phyloP scores from a whole-genome alignment of 768 basidiomycete species.

The Vararia minispora region DNA sequence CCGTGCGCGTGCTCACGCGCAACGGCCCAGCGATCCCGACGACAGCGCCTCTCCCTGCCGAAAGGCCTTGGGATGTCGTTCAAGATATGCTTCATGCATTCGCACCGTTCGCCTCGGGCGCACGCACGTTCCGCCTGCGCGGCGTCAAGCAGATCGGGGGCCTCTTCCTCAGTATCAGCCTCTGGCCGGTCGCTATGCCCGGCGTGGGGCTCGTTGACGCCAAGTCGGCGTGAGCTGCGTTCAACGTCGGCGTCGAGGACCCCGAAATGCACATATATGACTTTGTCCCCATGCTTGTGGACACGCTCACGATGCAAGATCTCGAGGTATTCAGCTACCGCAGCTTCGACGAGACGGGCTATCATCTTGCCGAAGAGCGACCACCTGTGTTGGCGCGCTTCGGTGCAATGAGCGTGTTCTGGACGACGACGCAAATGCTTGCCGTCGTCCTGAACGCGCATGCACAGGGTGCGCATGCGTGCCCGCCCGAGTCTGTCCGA shows the following conservation, averaged over 20 bases:
- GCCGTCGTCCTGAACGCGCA: neutral
- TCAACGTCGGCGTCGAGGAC: too few species aligned
- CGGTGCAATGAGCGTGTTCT: neutral
- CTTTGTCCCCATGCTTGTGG: neutral
- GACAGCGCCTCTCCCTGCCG: too few species aligned
- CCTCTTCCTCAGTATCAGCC: neutral
- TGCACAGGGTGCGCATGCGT: neutral
- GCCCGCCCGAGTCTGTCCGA: neutral
- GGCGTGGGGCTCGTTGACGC: neutral
- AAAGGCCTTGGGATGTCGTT: too few species aligned
- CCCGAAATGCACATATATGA: neutral
- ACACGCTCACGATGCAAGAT: neutral
- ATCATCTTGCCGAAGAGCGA: neutral
- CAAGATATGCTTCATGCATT: too few species aligned
- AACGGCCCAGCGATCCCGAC: neutral
- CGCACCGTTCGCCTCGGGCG: neutral
- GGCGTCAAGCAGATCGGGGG: neutral
- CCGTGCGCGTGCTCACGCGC: neutral
- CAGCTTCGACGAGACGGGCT: neutral
- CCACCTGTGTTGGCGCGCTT: neutral
- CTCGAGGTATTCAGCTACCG: neutral
- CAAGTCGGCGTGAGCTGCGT: neutral
- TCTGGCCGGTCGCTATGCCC: neutral
- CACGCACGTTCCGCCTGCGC: neutral
- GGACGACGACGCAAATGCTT: neutral